Percentiles rank a stretch among this genome's conserved stretches.
Conservation (phyloP, 192 early-diverging fungal species). For the Coemansia sp. region DNA sequence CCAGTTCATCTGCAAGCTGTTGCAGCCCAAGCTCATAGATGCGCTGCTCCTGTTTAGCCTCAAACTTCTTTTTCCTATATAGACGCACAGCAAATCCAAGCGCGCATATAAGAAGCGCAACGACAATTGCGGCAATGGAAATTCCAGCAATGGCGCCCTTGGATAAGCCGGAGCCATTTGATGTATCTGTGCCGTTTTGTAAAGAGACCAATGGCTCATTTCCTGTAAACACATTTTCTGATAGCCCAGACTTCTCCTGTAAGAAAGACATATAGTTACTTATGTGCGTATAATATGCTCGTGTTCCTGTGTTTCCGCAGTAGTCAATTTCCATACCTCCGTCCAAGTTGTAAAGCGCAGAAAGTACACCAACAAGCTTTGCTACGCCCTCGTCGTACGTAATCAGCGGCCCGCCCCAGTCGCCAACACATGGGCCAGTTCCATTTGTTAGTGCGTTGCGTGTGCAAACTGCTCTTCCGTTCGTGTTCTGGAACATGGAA, state of each 20-base stretch:
- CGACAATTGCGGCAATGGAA: constrained; percentile 21
- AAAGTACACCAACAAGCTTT: constrained; percentile 42
- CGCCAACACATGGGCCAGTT: constrained; percentile 35
- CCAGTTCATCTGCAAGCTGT: constrained; percentile 49
- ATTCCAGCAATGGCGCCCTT: constrained; percentile 45
- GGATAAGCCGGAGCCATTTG: constrained; percentile 10
- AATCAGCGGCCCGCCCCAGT: constrained; percentile 43
- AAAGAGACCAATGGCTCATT: constrained; percentile 25
- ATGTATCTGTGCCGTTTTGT: constrained; percentile 10
- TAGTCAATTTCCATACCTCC: constrained; percentile 22
- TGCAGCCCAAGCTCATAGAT: constrained; percentile 51
- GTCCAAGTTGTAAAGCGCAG: constrained; percentile 22
- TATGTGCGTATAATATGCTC: constrained; percentile 37
- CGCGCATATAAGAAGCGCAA: constrained; percentile 25
- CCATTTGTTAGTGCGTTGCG: constrained; percentile 36
- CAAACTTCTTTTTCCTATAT: constrained; percentile 21
- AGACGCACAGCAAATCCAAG: constrained; percentile 21
- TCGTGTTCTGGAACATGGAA: constrained; percentile 32
- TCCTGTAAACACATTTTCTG: constrained; percentile 37
- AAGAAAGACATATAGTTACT: constrained; percentile 41
- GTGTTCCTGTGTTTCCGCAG: constrained; percentile 39
- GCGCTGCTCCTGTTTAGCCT: constrained; percentile 32
- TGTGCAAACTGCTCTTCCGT: constrained; percentile 41
- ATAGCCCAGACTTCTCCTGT: constrained; percentile 24
- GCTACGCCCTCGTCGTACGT: constrained; percentile 24